These are phyloP conservation scores for Nicotiana obtusifolia DNA, from an alignment of 257 asterid species.

Conservation along the genomic window DNA sequence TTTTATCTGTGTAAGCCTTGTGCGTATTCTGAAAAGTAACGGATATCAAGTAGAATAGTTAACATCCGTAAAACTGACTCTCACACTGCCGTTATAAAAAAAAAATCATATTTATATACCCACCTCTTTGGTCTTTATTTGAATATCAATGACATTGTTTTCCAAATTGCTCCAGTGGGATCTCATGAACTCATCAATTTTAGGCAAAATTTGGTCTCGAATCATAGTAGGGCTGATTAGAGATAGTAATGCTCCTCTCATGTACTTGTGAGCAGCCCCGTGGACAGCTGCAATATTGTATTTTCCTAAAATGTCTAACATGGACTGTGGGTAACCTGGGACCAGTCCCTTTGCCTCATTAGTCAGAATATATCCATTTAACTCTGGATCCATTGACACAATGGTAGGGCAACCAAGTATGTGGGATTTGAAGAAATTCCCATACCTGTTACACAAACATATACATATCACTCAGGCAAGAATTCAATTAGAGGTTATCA, in stretches of 20 bases:
- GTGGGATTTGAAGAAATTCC: slow-evolving; percentile 74
- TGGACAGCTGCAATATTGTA: slow-evolving; percentile 65
- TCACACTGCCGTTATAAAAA: too few species aligned
- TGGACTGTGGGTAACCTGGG: slow-evolving; percentile 90
- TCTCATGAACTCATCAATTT: slow-evolving; percentile 45
- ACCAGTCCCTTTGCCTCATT: slow-evolving; percentile 72
- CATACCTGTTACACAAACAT: slow-evolving; percentile 40
- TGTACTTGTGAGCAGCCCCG: slow-evolving; percentile 57
- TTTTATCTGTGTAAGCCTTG: too few species aligned
- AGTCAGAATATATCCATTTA: slow-evolving; percentile 57
- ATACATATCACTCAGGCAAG: not conserved
- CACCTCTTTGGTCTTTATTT: slow-evolving; percentile 62
- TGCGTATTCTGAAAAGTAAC: too few species aligned
- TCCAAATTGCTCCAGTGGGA: slow-evolving; percentile 53
- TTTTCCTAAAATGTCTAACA: slow-evolving; percentile 70
- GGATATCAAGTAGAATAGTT: too few species aligned
- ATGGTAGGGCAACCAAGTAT: slow-evolving; percentile 77
- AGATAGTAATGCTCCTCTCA: slow-evolving; percentile 56
- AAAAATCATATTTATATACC: not conserved
- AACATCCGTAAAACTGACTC: too few species aligned
- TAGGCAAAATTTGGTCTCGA: slow-evolving; percentile 44
- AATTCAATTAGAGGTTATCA: not conserved
- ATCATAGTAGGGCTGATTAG: slow-evolving; percentile 51
- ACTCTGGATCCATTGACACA: slow-evolving; percentile 78
- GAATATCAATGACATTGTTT: slow-evolving; percentile 44